These are phyloP conservation scores for Salix brachista DNA, from an alignment of 345 rosid genomes.

Conservation along the genomic window DNA sequence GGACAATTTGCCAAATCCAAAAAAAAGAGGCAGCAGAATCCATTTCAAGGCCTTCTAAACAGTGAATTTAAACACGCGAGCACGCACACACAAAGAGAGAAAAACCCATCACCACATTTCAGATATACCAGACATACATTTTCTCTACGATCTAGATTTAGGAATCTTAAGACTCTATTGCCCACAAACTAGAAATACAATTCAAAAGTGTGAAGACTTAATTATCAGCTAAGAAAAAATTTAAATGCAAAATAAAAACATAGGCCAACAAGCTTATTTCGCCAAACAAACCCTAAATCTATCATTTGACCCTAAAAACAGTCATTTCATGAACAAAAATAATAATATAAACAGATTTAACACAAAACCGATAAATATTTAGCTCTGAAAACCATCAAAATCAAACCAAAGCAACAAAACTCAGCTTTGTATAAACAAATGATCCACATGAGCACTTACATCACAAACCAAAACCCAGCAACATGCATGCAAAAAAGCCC, in stretches of 20 bases:
- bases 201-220: background rate
- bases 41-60: background rate
- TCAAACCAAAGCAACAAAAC: background rate
- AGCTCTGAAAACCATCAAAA: background rate
- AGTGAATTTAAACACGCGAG: background rate
- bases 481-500: background rate
- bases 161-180: background rate
- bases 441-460: background rate
- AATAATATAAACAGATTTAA: background rate
- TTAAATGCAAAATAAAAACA: background rate
- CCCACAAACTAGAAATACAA: background rate
- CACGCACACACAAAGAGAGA: background rate
- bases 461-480: background rate
- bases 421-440: background rate
- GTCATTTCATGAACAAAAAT: background rate
- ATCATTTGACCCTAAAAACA: background rate
- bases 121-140: background rate
- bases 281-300: background rate
- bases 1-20: background rate
- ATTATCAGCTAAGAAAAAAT: background rate
- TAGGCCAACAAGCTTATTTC: background rate
- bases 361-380: background rate
- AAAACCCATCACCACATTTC: background rate
- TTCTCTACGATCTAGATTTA: background rate
- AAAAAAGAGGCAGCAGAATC: background rate